Base-by-base conservation (phyloP, 106 monocot species). In the Dendrobium catenatum region DNA sequence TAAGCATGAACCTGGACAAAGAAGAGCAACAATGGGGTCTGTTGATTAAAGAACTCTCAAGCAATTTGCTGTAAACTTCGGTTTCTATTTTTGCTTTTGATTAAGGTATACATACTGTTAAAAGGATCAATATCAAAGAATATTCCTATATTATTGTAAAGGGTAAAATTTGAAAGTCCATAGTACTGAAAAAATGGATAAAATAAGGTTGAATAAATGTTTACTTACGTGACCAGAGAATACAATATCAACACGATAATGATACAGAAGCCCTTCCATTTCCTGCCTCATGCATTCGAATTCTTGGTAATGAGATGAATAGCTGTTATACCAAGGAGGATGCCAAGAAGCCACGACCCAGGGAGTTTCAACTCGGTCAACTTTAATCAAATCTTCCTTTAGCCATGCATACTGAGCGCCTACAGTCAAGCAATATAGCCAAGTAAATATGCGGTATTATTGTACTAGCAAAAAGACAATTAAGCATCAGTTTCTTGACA, bases 261-360 rank as follows among this genome's bases (percentile, higher is more conserved):
- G 80, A 80, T 92, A 94, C 33, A 96, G 81, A 78, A 96, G 90
- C 29, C 55, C 88, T 85, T 96, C 96, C 89, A 94, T 96, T 83
- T 92, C 81, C 61, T 80, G 88, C 55, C 96, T 88, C 96, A 94
- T 94, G 83, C 96, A 96, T 75, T 96, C 96, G 77, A 92, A 92
- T 75, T 96, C 94, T 66, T 94, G 94, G 66, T 96, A 96, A 83
- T 96, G 94, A 46, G 96, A 92, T 37, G 89, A 86, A 77, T 96
- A 94, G 58, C 92, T 96, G 59, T 92, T 96, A 76, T 94, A 96
- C 96, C 96, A 96, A 43, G 96, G 96, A 18, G 96, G 43, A 73
- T 96, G 96, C 96, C 92, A 94, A 44, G 90, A 78, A 66, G 92
- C 96, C 31, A 94, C 92, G n/a, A 96, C 20, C 96, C 96, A 96